Evolutionary conservation across 179 eudicot genomes (phyloP), one percentile per base, ranked within the genome.

Genomic region (Amaranthus tricolor): DNA sequence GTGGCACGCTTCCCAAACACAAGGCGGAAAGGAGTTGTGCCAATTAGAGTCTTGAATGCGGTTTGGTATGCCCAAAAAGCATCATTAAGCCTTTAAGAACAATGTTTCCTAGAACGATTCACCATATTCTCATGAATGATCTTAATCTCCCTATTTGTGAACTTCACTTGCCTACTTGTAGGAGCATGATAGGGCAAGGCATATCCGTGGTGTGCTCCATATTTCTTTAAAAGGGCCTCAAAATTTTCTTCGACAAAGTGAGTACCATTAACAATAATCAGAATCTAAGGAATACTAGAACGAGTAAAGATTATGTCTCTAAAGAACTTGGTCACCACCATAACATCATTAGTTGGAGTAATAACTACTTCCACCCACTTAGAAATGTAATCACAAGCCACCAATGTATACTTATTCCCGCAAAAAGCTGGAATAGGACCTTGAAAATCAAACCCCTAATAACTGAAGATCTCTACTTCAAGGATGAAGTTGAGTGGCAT

Each of bases 321-420:
- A 0, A 62, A 14, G 10, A 63, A 52, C 43, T 63, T 16, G 0
- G 44, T 0, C 0, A 53, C 43, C 0, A 50, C 52, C 5, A 31
- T 7, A 0, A n/a, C 50, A 63, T 56, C 76, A 24, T 52, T 16
- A 0, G 49, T 52, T 1, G 51, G 31, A 8, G 62, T 7, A 1
- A 62, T 43, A 3, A 62, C 3, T 0, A 44, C 63, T 4, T 74
- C 77, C 1, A 64, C 71, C 70, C 55, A 74, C 12, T 64, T 64
- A 5, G 70, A 64, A 0, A 40, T 54, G 20, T 47, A 72, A 17
- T 72, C 64, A 3, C 20, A 44, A 5, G 6, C 45, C 0, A 72
- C 19, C 5, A 74, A 5, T 1, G 65, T 73, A 7, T 21, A 73
- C 2, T 4, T 1, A 14, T 62, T 62, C 6, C 51, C 51, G 9